Evolutionary conservation across 805 yeast genomes (phyloP), one percentile per base, ranked within the genome.

Genomic region (Pichia nakasei): DNA sequence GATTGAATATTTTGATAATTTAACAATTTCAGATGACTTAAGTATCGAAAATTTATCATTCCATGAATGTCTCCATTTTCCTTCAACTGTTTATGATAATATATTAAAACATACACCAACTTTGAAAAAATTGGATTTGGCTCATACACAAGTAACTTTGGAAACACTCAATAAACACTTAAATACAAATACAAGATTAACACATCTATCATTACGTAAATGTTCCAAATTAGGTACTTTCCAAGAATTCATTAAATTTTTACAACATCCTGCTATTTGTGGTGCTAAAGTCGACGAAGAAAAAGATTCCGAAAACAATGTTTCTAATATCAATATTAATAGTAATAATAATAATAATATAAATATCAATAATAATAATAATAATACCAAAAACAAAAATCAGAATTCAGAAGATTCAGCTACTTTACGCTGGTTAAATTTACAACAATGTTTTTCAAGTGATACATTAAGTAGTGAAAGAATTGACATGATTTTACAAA

Each of bases 11-110:
- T 81, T 86, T 53, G 65, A 70, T 17, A 55, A 65, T 18, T 59
- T 76, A 20, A 53, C 42, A n/a, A 58, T 69, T 36, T 42, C 39
- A 19, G 55, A 46, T 45, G 54, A 53, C 31, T 52, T 65, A 6
- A 13, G 17, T 11, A 32, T 32, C 50, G 55, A 73, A 53, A 68
- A 75, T 46, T 54, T 89, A 11, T 85, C 95, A 0, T 76, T 89
- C 56, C 95, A 88, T 63, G 96, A 87, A 56, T 89, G 97, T 60
- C 80, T 93, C 2, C 86, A 85, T 50, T 66, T 88, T 33, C 72
- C 85, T 4, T 61, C 75, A 6, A 69, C 68, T n/a, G 72, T 72
- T 0, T 75, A 84, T 45, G 68, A 68, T 22, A 72, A 70, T 42
- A 58, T 85, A 12, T 65, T 89, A 24, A 81, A 84, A 2, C 73